phyloP scores from a whole-genome alignment of 768 basidiomycete species.

The Tricholoma hemisulphureum region DNA sequence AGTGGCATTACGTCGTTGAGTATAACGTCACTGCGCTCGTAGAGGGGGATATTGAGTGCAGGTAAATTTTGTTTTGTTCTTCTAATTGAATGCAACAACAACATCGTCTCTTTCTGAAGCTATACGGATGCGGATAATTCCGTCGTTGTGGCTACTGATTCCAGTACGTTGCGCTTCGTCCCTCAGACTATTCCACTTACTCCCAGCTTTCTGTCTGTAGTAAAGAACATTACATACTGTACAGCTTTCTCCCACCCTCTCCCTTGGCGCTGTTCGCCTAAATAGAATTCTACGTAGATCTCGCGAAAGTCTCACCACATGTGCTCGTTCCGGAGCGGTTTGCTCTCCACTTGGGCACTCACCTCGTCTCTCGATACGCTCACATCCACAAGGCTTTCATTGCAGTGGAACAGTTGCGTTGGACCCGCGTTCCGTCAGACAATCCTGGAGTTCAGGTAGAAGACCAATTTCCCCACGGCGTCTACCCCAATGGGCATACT shows the following conservation, averaged over 20 bases:
- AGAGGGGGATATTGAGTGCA: slow-evolving; percentile 79
- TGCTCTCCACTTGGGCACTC: slow-evolving; percentile 81
- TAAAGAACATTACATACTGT: slow-evolving; percentile 72
- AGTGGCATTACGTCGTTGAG: slow-evolving; percentile 74
- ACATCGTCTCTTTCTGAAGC: slow-evolving; percentile 33
- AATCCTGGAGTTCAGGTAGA: slow-evolving; percentile 31
- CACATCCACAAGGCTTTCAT: slow-evolving; percentile 73
- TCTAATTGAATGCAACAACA: neutral
- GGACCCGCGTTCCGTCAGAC: slow-evolving; percentile 60
- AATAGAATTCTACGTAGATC: slow-evolving; percentile 38
- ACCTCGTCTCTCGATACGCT: slow-evolving; percentile 76
- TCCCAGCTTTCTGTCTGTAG: slow-evolving; percentile 26
- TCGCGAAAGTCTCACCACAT: slow-evolving; percentile 89
- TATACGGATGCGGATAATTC: slow-evolving; percentile 90
- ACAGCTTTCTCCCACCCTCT: slow-evolving; percentile 11
- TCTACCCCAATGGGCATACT: slow-evolving; percentile 50
- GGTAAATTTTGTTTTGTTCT: slow-evolving; percentile 38
- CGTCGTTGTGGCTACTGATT: slow-evolving; percentile 88
- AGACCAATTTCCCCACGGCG: slow-evolving; percentile 30
- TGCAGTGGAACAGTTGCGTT: slow-evolving; percentile 76
- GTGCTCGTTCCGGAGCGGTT: slow-evolving; percentile 83
- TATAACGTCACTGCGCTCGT: slow-evolving; percentile 79
- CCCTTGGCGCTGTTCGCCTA: neutral
- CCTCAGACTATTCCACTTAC: neutral
- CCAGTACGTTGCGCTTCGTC: slow-evolving; percentile 53